Evolutionary conservation across 345 rosid species (phyloP).

Genomic region (Brassica incana): DNA sequence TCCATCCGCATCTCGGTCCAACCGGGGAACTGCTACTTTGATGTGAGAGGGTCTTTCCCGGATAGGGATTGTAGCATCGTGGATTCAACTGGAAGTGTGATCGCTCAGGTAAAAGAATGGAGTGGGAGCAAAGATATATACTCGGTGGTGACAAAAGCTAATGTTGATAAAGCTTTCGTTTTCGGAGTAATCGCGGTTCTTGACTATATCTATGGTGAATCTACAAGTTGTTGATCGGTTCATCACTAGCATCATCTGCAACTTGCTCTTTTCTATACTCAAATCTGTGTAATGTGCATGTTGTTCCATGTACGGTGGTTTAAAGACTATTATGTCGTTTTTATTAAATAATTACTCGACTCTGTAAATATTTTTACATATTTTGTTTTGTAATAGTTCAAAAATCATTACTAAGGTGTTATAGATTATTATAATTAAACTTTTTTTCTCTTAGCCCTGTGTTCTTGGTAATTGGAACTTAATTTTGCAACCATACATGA

Average conservation of each 20-base stretch:
- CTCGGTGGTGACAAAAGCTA: constrained; percentile 54
- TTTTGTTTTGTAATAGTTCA: not conserved
- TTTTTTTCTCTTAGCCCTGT: not conserved
- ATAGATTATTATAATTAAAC: not conserved
- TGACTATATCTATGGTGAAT: constrained; percentile 75
- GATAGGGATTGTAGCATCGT: constrained; percentile 58
- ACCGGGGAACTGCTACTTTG: constrained; percentile 48
- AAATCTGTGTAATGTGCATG: not conserved
- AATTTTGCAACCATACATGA: constrained; percentile 3
- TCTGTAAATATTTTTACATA: not conserved
- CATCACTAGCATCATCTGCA: not conserved
- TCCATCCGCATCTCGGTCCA: constrained; percentile 49
- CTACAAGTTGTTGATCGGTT: constrained; percentile 57
- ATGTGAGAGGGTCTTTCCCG: constrained; percentile 66
- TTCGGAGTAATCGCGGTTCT: constrained; percentile 71
- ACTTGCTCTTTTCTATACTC: not conserved
- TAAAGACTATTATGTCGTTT: not conserved
- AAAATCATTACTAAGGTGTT: not conserved
- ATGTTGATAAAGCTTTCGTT: constrained; percentile 69
- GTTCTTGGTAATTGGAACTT: not conserved
- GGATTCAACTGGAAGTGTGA: constrained; percentile 49
- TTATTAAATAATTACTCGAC: not conserved
- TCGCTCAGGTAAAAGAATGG: constrained; percentile 60
- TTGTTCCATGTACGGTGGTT: not conserved
- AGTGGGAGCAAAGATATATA: constrained; percentile 62